These are phyloP conservation scores for Bolboschoenus planiculmis DNA, from an alignment of 176 grass and related monocot species.

Conservation along the genomic window DNA sequence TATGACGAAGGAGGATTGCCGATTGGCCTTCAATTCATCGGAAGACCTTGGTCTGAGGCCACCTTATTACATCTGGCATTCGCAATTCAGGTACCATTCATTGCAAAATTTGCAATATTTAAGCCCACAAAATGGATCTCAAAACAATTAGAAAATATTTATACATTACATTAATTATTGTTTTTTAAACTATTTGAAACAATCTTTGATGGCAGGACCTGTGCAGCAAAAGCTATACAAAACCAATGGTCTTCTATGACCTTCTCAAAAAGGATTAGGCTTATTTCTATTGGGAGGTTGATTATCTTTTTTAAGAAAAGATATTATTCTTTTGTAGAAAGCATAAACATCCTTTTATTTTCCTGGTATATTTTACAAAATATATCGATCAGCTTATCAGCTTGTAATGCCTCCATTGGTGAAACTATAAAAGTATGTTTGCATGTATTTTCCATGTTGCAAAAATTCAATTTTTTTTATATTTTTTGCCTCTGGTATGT, in stretches of 20 bases:
- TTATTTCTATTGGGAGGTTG: neutral
- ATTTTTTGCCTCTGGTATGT: neutral
- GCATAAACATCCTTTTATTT: neutral
- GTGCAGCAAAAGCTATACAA: constrained; percentile 32
- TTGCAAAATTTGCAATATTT: no score
- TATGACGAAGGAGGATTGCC: constrained; percentile 63
- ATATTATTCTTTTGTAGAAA: constrained; percentile 6
- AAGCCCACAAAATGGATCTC: no score
- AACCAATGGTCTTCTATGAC: constrained; percentile 63
- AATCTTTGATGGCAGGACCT: constrained; percentile 34
- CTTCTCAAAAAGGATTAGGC: constrained; percentile 38
- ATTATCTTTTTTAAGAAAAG: neutral
- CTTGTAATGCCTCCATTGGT: neutral
- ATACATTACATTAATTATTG: neutral
- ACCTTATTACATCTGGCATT: constrained; percentile 75
- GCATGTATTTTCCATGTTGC: neutral
- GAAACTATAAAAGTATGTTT: neutral
- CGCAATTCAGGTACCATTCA: constrained; percentile 52
- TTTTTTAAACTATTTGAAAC: neutral
- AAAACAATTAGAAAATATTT: neutral
- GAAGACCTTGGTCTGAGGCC: constrained; percentile 80
- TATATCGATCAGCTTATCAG: neutral
- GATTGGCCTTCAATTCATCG: constrained; percentile 78
- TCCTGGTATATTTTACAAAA: neutral
- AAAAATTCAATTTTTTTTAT: neutral